Percentiles rank a stretch among this genome's conserved stretches.
phyloP scores from a whole-genome alignment of 2,329 filamentous ascomycete species.

The Alternaria atra region DNA sequence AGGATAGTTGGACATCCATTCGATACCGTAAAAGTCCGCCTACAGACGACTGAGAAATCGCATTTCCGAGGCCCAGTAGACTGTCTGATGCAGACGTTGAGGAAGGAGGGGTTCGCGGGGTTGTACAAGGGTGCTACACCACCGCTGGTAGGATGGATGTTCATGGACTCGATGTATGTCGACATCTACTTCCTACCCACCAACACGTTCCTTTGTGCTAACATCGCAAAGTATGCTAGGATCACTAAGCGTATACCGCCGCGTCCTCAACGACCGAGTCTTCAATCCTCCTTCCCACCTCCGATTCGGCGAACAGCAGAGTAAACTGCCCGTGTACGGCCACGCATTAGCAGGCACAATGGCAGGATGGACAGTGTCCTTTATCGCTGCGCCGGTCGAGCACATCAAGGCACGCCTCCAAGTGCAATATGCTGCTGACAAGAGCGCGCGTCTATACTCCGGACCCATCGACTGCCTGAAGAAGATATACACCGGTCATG shows the following conservation, averaged over 20 bases:
- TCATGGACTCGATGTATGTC: conserved; percentile 82
- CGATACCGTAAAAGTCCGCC: conserved; percentile 94
- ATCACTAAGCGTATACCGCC: conserved; percentile 87
- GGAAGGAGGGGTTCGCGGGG: conserved; percentile 83
- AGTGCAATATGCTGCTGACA: conserved; percentile 87
- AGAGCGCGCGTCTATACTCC: conserved; percentile 79
- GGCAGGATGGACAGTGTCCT: conserved; percentile 88
- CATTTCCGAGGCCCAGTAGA: conserved; percentile 88
- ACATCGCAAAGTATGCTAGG: conserved; percentile 75
- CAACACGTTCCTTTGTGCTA: not conserved
- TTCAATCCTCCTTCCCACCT: conserved; percentile 69
- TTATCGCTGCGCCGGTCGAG: conserved; percentile 92
- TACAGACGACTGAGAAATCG: conserved; percentile 81
- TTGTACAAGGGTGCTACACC: conserved; percentile 96
- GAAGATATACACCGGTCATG: conserved; percentile 70
- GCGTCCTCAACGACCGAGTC: conserved; percentile 80
- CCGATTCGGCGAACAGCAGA: conserved; percentile 48
- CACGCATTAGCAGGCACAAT: conserved; percentile 89
- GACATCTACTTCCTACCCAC: not conserved
- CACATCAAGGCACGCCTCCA: conserved; percentile 94
- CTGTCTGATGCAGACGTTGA: conserved; percentile 83
- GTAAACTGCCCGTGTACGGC: conserved; percentile 75
- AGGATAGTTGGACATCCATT: conserved; percentile 73
- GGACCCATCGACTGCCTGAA: conserved; percentile 85
- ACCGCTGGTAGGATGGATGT: conserved; percentile 96